phyloP scores from a whole-genome alignment of 305 asterid species.

The Rubia tinctorum region DNA sequence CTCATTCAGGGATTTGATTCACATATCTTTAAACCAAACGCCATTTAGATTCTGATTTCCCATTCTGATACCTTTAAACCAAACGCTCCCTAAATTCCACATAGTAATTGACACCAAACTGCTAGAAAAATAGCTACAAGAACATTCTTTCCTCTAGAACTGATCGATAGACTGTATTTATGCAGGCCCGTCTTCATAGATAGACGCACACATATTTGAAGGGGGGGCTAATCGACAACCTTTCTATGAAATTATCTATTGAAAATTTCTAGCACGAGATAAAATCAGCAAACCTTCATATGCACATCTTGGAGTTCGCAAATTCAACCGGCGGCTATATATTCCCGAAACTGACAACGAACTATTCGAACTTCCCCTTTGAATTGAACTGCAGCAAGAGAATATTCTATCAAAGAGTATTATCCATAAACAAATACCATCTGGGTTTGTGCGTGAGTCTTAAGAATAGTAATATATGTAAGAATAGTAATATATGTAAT shows the following conservation, averaged over 20 bases:
- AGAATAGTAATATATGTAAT: too few relatives aligned
- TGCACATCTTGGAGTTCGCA: conserved; percentile 52
- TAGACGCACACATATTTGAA: not conserved
- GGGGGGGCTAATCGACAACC: not conserved
- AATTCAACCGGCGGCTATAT: conserved; percentile 9
- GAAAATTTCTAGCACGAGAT: not conserved
- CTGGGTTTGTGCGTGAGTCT: too few relatives aligned
- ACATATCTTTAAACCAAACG: not conserved
- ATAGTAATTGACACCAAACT: not conserved
- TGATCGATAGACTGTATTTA: not conserved
- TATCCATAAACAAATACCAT: not conserved
- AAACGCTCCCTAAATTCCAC: not conserved
- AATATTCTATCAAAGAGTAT: not conserved
- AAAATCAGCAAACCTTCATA: conserved; percentile 51
- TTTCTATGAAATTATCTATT: not conserved
- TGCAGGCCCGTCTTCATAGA: not conserved
- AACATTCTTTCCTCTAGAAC: not conserved
- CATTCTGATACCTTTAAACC: not conserved
- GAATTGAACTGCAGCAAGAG: conserved; percentile 33
- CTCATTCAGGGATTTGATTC: not conserved
- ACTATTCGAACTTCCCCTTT: conserved; percentile 35
- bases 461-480: too few relatives aligned
- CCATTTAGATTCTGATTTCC: not conserved
- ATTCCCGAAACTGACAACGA: not conserved
- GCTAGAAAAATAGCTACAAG: not conserved